Evolutionary conservation across 2,329 filamentous ascomycete species (phyloP).

Genomic region (Calonectria pteridis): DNA sequence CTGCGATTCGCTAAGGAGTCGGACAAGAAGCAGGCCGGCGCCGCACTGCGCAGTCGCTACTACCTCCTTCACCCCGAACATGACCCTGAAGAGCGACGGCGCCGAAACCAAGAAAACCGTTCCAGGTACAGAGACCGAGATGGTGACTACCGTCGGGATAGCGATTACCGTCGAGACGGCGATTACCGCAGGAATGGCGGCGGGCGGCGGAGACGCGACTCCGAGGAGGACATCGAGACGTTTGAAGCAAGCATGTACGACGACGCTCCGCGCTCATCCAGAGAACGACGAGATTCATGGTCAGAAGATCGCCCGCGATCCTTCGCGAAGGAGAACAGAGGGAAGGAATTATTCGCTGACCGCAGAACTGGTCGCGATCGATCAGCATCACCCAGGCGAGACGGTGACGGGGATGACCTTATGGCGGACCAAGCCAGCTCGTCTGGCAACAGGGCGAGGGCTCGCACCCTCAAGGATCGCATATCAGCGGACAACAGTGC

Average conservation of each 20-base stretch:
- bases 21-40: constrained; percentile 85
- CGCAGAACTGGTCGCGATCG: constrained; percentile 55
- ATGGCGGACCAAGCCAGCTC: constrained; percentile 51
- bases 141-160: constrained; percentile 46
- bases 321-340: constrained; percentile 56
- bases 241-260: constrained; percentile 89
- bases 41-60: constrained; percentile 86
- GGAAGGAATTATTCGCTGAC: constrained; percentile 74
- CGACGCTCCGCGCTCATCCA: constrained; percentile 63
- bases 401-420: constrained; percentile 56
- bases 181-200: constrained; percentile 54
- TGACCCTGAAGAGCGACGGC: constrained; percentile 81
- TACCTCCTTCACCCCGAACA: constrained; percentile 93
- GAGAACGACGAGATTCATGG: constrained; percentile 42
- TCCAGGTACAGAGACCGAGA: constrained; percentile 75
- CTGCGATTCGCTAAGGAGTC: constrained; percentile 79
- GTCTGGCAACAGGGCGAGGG: constrained; percentile 49
- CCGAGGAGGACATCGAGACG: constrained; percentile 62
- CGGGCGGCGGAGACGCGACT: constrained; percentile 54
- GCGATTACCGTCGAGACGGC: constrained; percentile 47
- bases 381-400: constrained; percentile 65
- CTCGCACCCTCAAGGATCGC: constrained; percentile 51
- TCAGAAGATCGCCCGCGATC: constrained; percentile 46
- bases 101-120: constrained; percentile 66
- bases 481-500: constrained; percentile 46